phyloP scores from a whole-genome alignment of 768 basidiomycete species.

The Gloeophyllum trabeum region DNA sequence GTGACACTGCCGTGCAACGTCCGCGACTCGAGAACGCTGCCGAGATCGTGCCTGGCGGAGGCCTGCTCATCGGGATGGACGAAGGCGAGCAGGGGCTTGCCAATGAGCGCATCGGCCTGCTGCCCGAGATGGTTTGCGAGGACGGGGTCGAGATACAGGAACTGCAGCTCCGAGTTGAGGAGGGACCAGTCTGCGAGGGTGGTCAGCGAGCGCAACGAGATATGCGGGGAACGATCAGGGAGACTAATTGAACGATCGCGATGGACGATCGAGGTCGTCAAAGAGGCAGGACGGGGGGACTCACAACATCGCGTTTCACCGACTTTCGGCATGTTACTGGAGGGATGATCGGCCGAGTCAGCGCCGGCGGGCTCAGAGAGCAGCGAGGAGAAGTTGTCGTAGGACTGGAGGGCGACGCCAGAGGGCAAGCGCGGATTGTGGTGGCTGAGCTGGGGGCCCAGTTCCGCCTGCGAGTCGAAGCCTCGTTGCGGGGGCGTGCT shows the following conservation, averaged over 20 bases:
- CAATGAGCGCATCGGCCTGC: conserved; percentile 59
- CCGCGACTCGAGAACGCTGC: conserved; percentile 59
- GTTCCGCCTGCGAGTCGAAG: conserved; percentile 17
- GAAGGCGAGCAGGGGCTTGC: conserved; percentile 61
- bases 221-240: conserved; percentile 17
- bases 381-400: not conserved
- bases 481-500: conserved; percentile 16
- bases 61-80: conserved; percentile 80
- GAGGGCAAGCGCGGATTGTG: conserved; percentile 8
- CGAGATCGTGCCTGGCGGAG: conserved; percentile 64
- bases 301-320: conserved; percentile 72
- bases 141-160: conserved; percentile 80
- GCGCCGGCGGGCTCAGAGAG: not conserved
- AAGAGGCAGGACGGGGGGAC: conserved; percentile 20
- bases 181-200: conserved; percentile 62
- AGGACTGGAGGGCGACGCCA: not conserved
- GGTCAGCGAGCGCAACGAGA: conserved; percentile 11
- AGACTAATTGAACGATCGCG: conserved; percentile 29
- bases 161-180: conserved; percentile 62
- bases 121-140: conserved; percentile 59
- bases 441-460: conserved; percentile 12
- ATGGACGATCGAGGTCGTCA: conserved; percentile 20
- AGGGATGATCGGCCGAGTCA: conserved; percentile 23
- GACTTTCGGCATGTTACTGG: conserved; percentile 36
- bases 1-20: conserved; percentile 81